These are phyloP conservation scores for Leishmania martiniquensis DNA, from an alignment of 208 protist species.

Conservation along the genomic window DNA sequence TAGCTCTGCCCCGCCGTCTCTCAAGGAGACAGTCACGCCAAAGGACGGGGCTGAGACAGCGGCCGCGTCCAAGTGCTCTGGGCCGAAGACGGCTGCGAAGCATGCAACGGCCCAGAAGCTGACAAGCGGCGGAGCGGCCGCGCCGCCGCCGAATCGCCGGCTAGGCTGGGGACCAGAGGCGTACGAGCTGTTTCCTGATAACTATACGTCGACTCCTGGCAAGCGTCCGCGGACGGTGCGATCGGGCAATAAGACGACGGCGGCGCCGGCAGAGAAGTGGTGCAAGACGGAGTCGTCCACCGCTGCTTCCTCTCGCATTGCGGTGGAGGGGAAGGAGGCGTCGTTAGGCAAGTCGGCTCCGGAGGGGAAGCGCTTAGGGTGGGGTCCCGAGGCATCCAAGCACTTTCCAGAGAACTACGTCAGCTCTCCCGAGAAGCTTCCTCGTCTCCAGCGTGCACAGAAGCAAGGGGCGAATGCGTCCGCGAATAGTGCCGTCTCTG, in stretches of 20 bases:
- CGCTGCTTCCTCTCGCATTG: too few relatives aligned
- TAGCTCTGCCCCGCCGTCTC: background rate
- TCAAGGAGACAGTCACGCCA: background rate
- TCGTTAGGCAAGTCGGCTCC: background rate
- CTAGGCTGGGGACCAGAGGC: conserved; percentile 66
- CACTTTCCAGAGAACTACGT: conserved; percentile 77
- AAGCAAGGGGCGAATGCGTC: background rate
- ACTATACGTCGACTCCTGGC: conserved; percentile 71
- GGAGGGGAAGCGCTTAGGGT: conserved; percentile 39
- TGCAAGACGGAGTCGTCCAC: conserved; percentile 9
- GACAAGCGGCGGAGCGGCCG: background rate
- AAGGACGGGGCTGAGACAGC: background rate
- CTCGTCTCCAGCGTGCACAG: conserved; percentile 27
- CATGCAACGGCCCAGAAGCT: background rate
- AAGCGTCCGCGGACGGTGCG: conserved; percentile 37
- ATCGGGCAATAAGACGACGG: background rate
- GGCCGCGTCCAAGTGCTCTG: background rate
- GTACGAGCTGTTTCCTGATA: conserved; percentile 58
- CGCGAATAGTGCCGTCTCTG: too few relatives aligned
- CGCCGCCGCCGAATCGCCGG: background rate
- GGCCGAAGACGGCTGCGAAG: background rate
- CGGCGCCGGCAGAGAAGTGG: conserved; percentile 13
- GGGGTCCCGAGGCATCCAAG: conserved; percentile 76
- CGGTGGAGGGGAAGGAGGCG: background rate
- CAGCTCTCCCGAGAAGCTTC: conserved; percentile 57